Percentiles rank a stretch among this genome's conserved stretches.
Conservation (phyloP, 2,329 filamentous ascomycete genomes). For the Colletotrichum sp. region DNA sequence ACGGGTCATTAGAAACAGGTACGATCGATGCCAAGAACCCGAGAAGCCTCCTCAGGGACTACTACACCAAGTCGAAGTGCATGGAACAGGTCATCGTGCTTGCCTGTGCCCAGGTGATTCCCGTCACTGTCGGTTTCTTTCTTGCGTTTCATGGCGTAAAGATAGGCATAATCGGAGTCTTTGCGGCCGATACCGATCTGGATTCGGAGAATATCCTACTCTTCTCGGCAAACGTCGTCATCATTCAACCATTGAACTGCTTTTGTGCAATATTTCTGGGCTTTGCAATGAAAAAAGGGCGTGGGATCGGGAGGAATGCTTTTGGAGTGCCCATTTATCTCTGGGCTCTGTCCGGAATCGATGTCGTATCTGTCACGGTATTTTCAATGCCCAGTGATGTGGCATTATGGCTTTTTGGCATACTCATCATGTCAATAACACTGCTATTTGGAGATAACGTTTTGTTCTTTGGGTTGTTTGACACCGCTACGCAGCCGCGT, state of each 20-base stretch:
- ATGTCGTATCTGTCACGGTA: neutral
- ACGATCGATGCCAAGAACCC: neutral
- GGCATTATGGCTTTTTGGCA: neutral
- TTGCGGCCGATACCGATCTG: neutral
- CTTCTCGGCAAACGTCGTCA: neutral
- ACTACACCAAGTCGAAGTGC: neutral
- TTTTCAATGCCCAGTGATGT: neutral
- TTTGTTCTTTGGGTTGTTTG: accelerated
- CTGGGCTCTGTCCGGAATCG: neutral
- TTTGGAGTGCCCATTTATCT: neutral
- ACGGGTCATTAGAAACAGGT: neutral
- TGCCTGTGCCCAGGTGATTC: neutral
- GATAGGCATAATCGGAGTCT: neutral
- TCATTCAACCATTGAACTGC: neutral
- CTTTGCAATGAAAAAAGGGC: neutral
- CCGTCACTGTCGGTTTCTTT: neutral
- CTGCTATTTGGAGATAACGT: neutral
- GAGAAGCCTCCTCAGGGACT: neutral
- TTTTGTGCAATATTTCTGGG: neutral
- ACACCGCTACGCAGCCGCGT: neutral
- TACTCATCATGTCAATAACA: accelerated
- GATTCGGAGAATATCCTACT: neutral
- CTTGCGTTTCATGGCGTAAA: neutral
- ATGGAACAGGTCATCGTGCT: neutral
- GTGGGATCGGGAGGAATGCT: neutral